Evolutionary conservation across 148 eudicot species (phyloP).

Genomic region (Chenopodium formosanum): DNA sequence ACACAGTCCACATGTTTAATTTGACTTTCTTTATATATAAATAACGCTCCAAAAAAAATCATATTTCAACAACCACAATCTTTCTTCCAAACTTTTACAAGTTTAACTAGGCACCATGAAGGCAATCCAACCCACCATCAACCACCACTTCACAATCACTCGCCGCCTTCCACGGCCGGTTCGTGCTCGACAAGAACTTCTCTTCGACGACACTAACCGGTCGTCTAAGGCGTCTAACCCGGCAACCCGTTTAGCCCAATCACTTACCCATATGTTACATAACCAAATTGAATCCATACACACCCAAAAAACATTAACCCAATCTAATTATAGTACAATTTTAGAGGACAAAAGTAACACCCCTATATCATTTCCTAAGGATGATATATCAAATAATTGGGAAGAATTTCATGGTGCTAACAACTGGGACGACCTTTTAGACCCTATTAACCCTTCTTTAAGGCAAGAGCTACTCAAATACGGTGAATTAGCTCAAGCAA

Average conservation of each 20-base stretch:
- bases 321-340: slow-evolving; percentile 11
- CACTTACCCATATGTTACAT: slow-evolving; percentile 26
- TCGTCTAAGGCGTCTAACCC: slow-evolving; percentile 23
- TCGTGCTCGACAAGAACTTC: not conserved
- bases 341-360: slow-evolving; percentile 41
- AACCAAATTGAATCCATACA: slow-evolving; percentile 33
- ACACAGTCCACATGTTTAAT: not conserved
- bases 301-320: slow-evolving; percentile 18
- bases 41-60: not conserved
- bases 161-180: slow-evolving; percentile 4
- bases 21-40: not conserved
- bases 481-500: slow-evolving; percentile 78
- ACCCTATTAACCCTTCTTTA: slow-evolving; percentile 55
- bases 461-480: slow-evolving; percentile 64
- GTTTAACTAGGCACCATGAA: slow-evolving; percentile 10
- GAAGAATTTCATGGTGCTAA: slow-evolving; percentile 45
- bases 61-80: not conserved
- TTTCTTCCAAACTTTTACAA: not conserved
- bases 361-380: slow-evolving; percentile 55
- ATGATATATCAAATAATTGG: slow-evolving; percentile 46
- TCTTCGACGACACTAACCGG: slow-evolving; percentile 1
- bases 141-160: slow-evolving; percentile 11
- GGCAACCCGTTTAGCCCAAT: slow-evolving; percentile 35
- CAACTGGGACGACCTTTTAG: slow-evolving; percentile 47
- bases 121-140: slow-evolving; percentile 24